phyloP scores from a whole-genome alignment of 306 rosid species.

The Lablab purpureus region DNA sequence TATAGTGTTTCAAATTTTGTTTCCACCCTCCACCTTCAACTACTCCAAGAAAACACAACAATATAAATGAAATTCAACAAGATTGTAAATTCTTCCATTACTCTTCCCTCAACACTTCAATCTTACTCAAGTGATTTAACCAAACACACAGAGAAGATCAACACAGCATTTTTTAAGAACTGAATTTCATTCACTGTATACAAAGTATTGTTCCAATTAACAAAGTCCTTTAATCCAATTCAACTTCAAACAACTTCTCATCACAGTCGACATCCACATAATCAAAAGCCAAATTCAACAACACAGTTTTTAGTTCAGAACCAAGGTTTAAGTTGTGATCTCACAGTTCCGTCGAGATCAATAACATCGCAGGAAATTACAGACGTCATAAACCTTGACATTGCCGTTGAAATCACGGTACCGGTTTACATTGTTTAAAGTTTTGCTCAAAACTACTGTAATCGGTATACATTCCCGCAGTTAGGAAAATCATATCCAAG shows the following conservation, averaged over 20 bases:
- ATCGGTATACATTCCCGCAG: not conserved
- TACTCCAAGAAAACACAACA: not conserved
- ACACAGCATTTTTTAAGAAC: not conserved
- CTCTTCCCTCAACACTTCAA: not conserved
- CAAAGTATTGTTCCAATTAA: not conserved
- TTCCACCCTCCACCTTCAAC: slow-evolving; percentile 23
- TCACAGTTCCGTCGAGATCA: not conserved
- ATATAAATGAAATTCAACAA: not conserved
- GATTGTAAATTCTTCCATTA: not conserved
- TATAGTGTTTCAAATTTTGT: not conserved
- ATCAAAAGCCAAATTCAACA: not conserved
- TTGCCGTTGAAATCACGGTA: not conserved
- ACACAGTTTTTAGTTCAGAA: slow-evolving; percentile 21
- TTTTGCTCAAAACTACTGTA: not conserved
- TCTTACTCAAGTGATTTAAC: not conserved
- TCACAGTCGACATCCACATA: not conserved
- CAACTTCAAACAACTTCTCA: not conserved
- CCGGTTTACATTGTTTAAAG: not conserved
- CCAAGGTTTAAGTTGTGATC: not conserved
- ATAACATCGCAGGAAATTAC: not conserved
- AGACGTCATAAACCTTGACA: not conserved
- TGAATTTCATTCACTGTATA: not conserved
- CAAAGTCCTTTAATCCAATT: not conserved
- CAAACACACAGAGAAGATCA: not conserved
- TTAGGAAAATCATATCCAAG: not conserved